These are phyloP conservation scores for Trichosporon coremiiforme DNA, from an alignment of 1,284 basidiomycete species.

Conservation along the genomic window DNA sequence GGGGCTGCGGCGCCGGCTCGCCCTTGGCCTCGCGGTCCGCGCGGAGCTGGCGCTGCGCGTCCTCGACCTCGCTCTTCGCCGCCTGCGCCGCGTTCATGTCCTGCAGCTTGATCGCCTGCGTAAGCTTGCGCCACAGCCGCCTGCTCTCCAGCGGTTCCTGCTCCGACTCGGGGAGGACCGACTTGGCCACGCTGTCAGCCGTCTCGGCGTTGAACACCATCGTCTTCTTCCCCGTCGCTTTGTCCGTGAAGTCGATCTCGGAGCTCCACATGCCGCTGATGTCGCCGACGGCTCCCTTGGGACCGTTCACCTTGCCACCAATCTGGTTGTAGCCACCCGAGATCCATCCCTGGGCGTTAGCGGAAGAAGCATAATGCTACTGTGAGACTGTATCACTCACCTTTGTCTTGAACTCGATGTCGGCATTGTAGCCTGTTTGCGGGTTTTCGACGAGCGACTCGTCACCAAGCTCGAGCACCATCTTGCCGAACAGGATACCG, in stretches of 20 bases:
- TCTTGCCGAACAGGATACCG: conserved; percentile 96
- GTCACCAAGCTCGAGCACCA: conserved; percentile 96
- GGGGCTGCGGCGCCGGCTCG: conserved; percentile 62
- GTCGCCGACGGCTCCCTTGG: conserved; percentile 72
- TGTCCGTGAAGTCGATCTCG: conserved; percentile 80
- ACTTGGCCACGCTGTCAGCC: conserved; percentile 76
- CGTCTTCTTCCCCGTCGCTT: conserved; percentile 70
- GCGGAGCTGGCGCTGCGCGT: conserved; percentile 83
- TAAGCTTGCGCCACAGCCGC: conserved; percentile 83
- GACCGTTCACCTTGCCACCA: conserved; percentile 70
- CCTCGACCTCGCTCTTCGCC: conserved; percentile 88
- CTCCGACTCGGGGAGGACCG: conserved; percentile 77
- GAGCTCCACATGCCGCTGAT: conserved; percentile 89
- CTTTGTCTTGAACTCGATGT: conserved; percentile 98
- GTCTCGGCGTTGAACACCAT: conserved; percentile 81
- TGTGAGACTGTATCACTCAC: conserved; percentile 43
- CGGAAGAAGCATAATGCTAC: not conserved
- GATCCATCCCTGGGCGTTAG: conserved; percentile 77
- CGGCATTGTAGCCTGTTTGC: conserved; percentile 71
- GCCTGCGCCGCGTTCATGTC: conserved; percentile 94
- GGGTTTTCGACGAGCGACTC: conserved; percentile 82
- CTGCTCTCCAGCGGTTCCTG: conserved; percentile 91
- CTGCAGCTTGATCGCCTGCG: conserved; percentile 78
- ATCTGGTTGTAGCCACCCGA: conserved; percentile 95
- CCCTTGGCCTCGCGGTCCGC: conserved; percentile 72